These are phyloP conservation scores for Phytophthora kernoviae DNA, from an alignment of 352 stramenopile genomes.

Conservation along the genomic window DNA sequence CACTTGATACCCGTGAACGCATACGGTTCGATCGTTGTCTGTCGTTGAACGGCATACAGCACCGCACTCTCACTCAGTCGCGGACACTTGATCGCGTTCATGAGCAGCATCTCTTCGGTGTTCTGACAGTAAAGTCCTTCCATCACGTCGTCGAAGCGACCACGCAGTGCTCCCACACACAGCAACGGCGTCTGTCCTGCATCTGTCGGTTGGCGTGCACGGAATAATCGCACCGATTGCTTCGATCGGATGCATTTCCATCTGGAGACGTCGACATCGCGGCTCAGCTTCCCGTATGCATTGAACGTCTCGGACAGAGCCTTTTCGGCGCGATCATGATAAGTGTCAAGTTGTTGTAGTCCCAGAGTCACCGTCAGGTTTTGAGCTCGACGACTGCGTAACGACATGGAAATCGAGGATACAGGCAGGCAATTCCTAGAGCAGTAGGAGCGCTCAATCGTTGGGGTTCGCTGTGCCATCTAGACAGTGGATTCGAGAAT, in stretches of 20 bases:
- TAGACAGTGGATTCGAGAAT: not conserved
- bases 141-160: constrained; percentile 53
- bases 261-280: constrained; percentile 26
- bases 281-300: constrained; percentile 28
- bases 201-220: constrained; percentile 19
- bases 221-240: constrained; percentile 39
- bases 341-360: constrained; percentile 40
- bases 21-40: constrained; percentile 36
- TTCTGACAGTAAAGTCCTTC: constrained; percentile 42
- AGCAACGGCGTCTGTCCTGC: constrained; percentile 22
- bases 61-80: constrained; percentile 40
- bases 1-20: constrained; percentile 54
- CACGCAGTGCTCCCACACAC: constrained; percentile 37
- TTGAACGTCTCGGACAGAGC: constrained; percentile 22
- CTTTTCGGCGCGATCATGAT: constrained; percentile 38
- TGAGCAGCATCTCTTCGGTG: constrained; percentile 50
- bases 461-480: not conserved
- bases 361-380: constrained; percentile 20
- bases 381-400: constrained; percentile 27
- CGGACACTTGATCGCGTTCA: constrained; percentile 42
- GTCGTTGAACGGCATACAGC: constrained; percentile 37
- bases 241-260: constrained; percentile 48
- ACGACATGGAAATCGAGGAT: constrained; percentile 24
- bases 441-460: not conserved
- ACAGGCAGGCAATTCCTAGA: too few species aligned